Conservation (phyloP, 345 rosid species). For the Brassica carinata region DNA sequence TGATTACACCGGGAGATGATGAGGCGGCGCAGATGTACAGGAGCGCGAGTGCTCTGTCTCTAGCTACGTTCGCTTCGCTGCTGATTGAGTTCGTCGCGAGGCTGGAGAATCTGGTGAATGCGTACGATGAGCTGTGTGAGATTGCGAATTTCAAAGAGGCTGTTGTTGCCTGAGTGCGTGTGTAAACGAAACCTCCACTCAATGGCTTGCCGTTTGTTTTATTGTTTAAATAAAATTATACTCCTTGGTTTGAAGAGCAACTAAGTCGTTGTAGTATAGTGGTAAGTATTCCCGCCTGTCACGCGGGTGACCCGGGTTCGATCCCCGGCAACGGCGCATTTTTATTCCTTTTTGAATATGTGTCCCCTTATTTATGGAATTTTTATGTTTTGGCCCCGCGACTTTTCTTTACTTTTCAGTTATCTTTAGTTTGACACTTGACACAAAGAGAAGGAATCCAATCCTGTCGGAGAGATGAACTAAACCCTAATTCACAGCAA, state of each 20-base stretch:
- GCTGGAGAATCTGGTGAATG: slow-evolving; percentile 62
- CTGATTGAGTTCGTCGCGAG: slow-evolving; percentile 86
- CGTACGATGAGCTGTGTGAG: slow-evolving; percentile 65
- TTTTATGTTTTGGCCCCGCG: background rate
- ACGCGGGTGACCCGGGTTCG: slow-evolving; percentile 94
- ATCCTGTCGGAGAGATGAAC: slow-evolving; percentile 12
- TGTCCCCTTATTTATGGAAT: background rate
- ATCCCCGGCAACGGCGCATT: slow-evolving; percentile 83
- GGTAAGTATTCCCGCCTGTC: slow-evolving; percentile 85
- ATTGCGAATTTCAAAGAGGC: slow-evolving; percentile 69
- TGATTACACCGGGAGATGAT: slow-evolving; percentile 29
- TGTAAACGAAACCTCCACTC: background rate
- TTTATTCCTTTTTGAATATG: background rate
- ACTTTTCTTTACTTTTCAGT: background rate
- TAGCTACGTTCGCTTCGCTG: slow-evolving; percentile 81
- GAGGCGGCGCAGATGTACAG: slow-evolving; percentile 55
- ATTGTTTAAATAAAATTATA: background rate
- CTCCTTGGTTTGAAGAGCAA: accelerated
- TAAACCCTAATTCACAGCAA: slow-evolving; percentile 22
- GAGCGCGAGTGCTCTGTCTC: slow-evolving; percentile 76
- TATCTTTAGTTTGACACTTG: background rate
- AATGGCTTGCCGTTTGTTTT: background rate
- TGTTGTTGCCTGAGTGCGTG: background rate
- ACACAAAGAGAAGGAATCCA: background rate
- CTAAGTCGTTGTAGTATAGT: slow-evolving; percentile 71